These are phyloP conservation scores for Rutstroemia sp. DNA, from an alignment of 2,329 filamentous ascomycete genomes.

Conservation along the genomic window DNA sequence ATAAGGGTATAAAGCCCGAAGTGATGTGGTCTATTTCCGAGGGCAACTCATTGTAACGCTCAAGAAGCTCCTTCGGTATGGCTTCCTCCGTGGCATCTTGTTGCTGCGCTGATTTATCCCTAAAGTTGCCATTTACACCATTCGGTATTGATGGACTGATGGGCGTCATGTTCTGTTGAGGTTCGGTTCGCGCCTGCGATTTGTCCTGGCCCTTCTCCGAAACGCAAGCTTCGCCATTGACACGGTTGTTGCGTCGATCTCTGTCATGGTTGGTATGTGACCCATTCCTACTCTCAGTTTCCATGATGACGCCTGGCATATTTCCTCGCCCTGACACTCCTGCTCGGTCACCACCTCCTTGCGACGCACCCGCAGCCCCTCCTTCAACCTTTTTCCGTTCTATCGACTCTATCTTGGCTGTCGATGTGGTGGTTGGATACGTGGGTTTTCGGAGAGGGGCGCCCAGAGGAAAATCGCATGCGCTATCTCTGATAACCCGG, in stretches of 20 bases:
- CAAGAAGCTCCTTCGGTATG: slow-evolving; percentile 22
- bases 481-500: slow-evolving; percentile 21
- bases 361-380: slow-evolving; percentile 22
- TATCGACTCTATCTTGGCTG: slow-evolving; percentile 31
- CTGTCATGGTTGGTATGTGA: slow-evolving; percentile 49
- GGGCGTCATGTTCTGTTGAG: slow-evolving; percentile 24
- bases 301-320: slow-evolving; percentile 51
- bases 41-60: slow-evolving; percentile 50
- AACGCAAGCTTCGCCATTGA: slow-evolving; percentile 33
- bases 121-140: slow-evolving; percentile 23
- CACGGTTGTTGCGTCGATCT: slow-evolving; percentile 37
- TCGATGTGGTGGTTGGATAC: slow-evolving; percentile 11
- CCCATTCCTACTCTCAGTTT: slow-evolving; percentile 46
- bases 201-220: slow-evolving; percentile 32
- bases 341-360: slow-evolving; percentile 22
- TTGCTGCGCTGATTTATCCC: slow-evolving; percentile 14
- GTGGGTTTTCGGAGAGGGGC: slow-evolving; percentile 10
- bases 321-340: slow-evolving; percentile 20
- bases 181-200: slow-evolving; percentile 22
- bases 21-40: slow-evolving; percentile 65
- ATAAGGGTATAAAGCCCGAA: slow-evolving; percentile 68
- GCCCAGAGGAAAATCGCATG: slow-evolving; percentile 23
- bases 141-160: slow-evolving; percentile 23
- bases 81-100: slow-evolving; percentile 13
- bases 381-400: slow-evolving; percentile 20